phyloP scores from a whole-genome alignment of 345 rosid genomes.

The Bruguiera gymnorhiza region DNA sequence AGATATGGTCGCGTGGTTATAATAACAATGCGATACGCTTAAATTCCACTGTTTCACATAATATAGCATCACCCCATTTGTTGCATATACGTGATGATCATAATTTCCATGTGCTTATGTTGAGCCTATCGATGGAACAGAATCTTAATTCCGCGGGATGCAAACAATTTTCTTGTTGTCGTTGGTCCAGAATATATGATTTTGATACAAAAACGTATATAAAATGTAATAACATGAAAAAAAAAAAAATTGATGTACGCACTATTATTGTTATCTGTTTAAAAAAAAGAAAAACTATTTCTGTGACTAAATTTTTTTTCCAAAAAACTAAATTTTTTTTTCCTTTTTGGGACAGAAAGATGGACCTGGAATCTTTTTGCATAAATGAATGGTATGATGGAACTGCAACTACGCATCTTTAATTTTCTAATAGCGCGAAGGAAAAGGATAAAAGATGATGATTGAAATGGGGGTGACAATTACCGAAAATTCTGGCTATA shows the following conservation, averaged over 20 bases:
- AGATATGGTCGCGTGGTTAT: constrained; percentile 14
- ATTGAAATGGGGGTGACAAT: background rate
- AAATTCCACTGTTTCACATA: background rate
- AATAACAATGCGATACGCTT: background rate
- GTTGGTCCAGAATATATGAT: too few species aligned
- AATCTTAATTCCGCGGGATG: background rate
- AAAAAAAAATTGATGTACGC: too few species aligned
- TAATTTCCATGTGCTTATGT: background rate
- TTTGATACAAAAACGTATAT: too few species aligned
- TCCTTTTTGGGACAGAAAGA: background rate
- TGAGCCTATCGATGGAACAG: background rate
- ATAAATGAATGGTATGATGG: background rate
- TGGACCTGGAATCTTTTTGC: background rate
- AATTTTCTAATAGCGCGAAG: constrained; percentile 8
- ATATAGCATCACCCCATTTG: background rate
- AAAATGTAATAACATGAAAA: too few species aligned
- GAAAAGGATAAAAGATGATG: constrained; percentile 19
- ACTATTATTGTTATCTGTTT: too few species aligned
- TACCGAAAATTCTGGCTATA: too few species aligned
- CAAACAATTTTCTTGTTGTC: too few species aligned
- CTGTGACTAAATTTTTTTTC: background rate
- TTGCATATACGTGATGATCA: background rate
- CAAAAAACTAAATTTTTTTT: background rate
- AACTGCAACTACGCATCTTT: background rate
- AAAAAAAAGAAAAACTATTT: too few species aligned